A percentile compares a stretch with the other conserved stretches of the same genome.
phyloP scores from a whole-genome alignment of 352 stramenopile species.

The Phytophthora europaea region DNA sequence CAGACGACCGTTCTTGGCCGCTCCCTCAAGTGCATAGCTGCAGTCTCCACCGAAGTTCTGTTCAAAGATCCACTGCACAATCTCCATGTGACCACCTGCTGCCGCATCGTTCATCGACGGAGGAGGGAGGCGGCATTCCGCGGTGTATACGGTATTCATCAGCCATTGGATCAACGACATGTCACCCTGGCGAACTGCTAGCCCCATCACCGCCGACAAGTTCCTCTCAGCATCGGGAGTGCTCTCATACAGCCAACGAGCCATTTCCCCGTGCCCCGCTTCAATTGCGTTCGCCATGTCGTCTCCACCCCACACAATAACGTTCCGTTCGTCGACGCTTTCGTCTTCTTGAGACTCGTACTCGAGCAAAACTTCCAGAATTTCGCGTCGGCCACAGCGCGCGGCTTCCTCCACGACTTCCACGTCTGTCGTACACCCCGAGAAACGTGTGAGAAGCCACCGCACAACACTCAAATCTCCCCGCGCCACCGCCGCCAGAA shows the following conservation, averaged over 20 bases:
- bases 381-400: slow-evolving; percentile 12
- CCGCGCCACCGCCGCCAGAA: not conserved
- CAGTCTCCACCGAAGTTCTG: not conserved
- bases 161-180: slow-evolving; percentile 16
- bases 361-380: slow-evolving; percentile 23
- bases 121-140: not conserved
- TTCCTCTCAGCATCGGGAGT: slow-evolving; percentile 3
- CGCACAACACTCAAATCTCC: slow-evolving; percentile 20
- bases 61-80: slow-evolving; percentile 21
- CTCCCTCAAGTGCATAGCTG: slow-evolving; percentile 6
- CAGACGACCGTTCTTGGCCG: slow-evolving; percentile 17
- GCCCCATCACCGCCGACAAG: slow-evolving; percentile 1
- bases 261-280: slow-evolving; percentile 7
- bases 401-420: slow-evolving; percentile 27
- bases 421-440: slow-evolving; percentile 14
- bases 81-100: slow-evolving; percentile 18
- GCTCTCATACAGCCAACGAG: slow-evolving; percentile 19
- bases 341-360: not conserved
- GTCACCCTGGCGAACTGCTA: slow-evolving; percentile 6
- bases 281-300: slow-evolving; percentile 22
- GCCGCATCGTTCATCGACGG: slow-evolving; percentile 21
- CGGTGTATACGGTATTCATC: slow-evolving; percentile 14
- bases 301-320: slow-evolving; percentile 20
- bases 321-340: slow-evolving; percentile 1
- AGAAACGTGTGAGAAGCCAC: slow-evolving; percentile 27